Evolutionary conservation across 2,329 filamentous ascomycete genomes (phyloP), one percentile per base, ranked within the genome.

Genomic region (Pseudomassariella vexata): DNA sequence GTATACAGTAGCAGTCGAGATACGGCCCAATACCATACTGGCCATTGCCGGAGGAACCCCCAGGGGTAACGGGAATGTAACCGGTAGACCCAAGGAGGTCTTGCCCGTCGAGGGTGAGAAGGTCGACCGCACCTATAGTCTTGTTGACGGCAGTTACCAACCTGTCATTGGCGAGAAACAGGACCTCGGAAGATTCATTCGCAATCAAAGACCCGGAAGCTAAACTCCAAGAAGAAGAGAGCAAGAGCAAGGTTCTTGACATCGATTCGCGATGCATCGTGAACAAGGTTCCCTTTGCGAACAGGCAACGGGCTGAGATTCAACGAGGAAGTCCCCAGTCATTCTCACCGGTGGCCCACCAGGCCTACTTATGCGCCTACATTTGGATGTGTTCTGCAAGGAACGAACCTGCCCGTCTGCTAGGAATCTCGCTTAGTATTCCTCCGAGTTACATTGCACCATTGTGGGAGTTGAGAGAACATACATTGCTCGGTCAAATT

Each of bases 1-100:
- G 73, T 0, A 62, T 72, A 46, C 76, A 81, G 52, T 79, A 76
- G 48, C 76, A 81, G 49, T 80, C 76, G 5, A 79, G 66, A 44
- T 79, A 78, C 2, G 73, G 70, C 0, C 72, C 69, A 19, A 40
- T 46, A 17, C 74, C 74, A 4, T 52, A 61, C 14, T 55, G 56
- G 12, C 62, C 63, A 14, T 54, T 55, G 11, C 42, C 21, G 6
- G 29, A 24, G 10, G 28, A 39, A 2, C 56, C 54, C 9, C 73
- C 72, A 1, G 28, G 28, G 6, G 28, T 30, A 15, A 21, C 22
- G 7, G 14, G 14, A 12, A 30, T 21, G 28, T 30, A 30, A 19
- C 22, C 22, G 11, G 20, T 19, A n/a, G 19, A 30, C 6, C 29
- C 29, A 12, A 79, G 62, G 2, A 79, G 59, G 39, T 78, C 66